Evolutionary conservation across 108 stramenopile species (phyloP), one percentile per base, ranked within the genome.

Genomic region (Chaetoceros tenuissimus): DNA sequence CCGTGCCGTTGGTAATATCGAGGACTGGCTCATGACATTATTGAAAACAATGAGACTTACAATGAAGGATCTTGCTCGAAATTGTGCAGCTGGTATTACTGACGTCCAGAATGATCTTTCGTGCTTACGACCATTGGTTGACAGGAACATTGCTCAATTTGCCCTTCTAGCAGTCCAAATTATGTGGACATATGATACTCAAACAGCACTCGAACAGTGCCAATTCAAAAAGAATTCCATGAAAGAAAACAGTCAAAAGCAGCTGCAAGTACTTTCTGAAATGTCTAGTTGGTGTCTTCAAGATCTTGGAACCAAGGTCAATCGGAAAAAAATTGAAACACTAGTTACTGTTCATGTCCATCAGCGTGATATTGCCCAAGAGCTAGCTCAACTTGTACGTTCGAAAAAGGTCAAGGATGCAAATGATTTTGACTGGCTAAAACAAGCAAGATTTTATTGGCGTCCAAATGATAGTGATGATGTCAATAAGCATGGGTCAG

Each of bases 371-470:
- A 90, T 94, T 50, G 84, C 83, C 28, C 79, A 84, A 27, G 86
- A 92, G 63, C 68, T 92, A 21, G 62, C 67, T 3, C 65, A 75
- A 31, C 57, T 87, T 20, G 74, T 75, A 56, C 54, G 74, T 59
- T 51, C 31, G 46, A 89, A 87, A 63, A 77, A 75, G 56, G 86
- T 93, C 53, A 67, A 68, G 16, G 92, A 93, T 56, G 82, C 87
- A 31, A 89, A 89, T 62, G 90, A 91, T 63, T 94, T 94, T 57
- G 91, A 94, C 48, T 94, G 94, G 94, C 80, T 89, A 45, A 94
- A 93, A 59, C 94, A 94, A 67, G 87, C 85, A 18, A 67, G 94
- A 16, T 94, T 94, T 68, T 91, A 92, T 61, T 94, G 89, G 89
- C 86, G 90, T 17, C 80, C 84, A 16, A 88, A 82, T 29, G 78